Evolutionary conservation across 2,329 filamentous ascomycete genomes (phyloP).

Genomic region (Juglanconis juglandina): DNA sequence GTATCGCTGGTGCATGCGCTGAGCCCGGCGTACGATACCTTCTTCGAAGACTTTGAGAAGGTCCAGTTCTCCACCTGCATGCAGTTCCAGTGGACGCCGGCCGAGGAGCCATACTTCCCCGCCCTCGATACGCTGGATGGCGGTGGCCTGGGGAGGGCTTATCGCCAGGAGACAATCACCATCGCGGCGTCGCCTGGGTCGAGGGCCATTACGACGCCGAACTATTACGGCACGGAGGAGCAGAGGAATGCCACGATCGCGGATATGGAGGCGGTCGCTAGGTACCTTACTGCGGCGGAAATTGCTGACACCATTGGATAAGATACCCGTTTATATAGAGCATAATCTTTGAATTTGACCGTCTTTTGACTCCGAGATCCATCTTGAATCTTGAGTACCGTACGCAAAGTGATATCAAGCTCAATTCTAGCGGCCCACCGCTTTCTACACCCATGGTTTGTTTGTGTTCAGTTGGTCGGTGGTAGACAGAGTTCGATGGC

Average conservation of each 20-base stretch:
- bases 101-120: constrained; percentile 23
- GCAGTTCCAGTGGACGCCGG: constrained; percentile 17
- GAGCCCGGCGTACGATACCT: constrained; percentile 18
- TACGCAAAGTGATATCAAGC: no score
- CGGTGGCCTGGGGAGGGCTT: constrained; percentile 18
- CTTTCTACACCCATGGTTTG: no score
- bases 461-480: no score
- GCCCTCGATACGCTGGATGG: constrained; percentile 11
- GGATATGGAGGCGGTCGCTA: constrained; percentile 13
- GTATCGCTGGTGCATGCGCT: constrained; percentile 22
- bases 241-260: constrained; percentile 20
- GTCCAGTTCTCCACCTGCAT: constrained; percentile 22
- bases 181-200: constrained; percentile 13
- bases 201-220: constrained; percentile 14
- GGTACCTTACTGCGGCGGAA: constrained; percentile 20
- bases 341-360: background rate
- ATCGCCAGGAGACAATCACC: constrained; percentile 17
- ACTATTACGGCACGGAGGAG: constrained; percentile 19
- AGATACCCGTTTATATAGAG: background rate
- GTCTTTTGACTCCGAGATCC: no score
- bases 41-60: constrained; percentile 19
- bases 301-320: constrained; percentile 12
- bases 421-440: no score
- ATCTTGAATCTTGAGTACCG: no score
- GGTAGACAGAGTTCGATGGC: no score